Base-by-base conservation (phyloP, 257 asterid genomes). In the Salvia miltiorrhiza region DNA sequence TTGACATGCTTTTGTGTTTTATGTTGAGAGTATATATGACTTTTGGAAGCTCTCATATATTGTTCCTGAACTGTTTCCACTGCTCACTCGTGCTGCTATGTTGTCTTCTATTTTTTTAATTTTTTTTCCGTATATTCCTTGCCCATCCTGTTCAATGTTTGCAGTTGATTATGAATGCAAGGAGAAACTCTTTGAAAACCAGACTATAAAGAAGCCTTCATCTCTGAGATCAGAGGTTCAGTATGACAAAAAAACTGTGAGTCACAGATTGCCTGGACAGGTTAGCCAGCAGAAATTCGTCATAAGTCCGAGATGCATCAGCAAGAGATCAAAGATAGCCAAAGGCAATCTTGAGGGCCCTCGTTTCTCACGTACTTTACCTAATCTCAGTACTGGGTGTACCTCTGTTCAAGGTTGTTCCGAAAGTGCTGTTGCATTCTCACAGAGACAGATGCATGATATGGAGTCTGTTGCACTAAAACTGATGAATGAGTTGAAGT, bases 381-480 rank as follows among this genome's bases (percentile, higher is more conserved):
- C 92, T 52, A 80, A 73, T 44, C 72, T 90, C 74, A 93, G 80
- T 74, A 82, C 89, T n/a, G 93, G 81, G 16, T 82, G 90, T 48
- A 76, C 90, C 66, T 90, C 98, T 47, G 78, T 87, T 54, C 82
- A 83, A 78, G 76, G 80, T 64, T 90, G 95, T 80, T 88, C 98
- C 10, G 87, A 80, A 77, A 87, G 88, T 80, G 93, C 96, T 54
- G 78, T 93, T 69, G 90, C 86, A 63, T 93, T 93, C 82, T 88
- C 98, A 64, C 91, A 78, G 80, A 83, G 90, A 76, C 98, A 93
- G 85, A 84, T 90, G 95, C 89, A 80, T 19, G 96, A 88, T 78
- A 82, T 87, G 65, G 98, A 93, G 77, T 78, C 91, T 64, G 80
- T 93, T 66, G 86, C 97, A 19, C 70, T 13, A 72, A 90, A 88